Evolutionary conservation across 2,329 filamentous ascomycete genomes (phyloP).

Genomic region (Graphilbum ipis-grandicollis): DNA sequence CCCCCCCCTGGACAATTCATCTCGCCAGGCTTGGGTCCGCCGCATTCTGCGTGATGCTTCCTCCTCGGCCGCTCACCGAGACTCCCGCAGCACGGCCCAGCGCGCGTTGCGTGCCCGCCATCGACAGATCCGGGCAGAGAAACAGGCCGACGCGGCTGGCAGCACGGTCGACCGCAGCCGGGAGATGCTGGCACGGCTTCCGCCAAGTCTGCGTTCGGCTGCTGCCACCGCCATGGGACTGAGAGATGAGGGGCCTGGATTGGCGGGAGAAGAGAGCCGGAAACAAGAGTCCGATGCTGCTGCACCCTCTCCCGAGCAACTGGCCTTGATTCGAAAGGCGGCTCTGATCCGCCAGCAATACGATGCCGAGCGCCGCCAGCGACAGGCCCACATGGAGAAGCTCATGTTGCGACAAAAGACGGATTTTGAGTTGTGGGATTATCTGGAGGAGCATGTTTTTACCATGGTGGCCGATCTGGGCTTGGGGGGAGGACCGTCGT

Average conservation of each 20-base stretch:
- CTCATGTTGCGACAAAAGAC: constrained; percentile 36
- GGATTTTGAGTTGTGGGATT: constrained; percentile 48
- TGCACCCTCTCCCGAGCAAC: no score
- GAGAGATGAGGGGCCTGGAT: constrained; percentile 9
- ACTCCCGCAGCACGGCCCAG: no score
- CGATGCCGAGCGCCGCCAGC: constrained; percentile 2
- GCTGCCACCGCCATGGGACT: constrained; percentile 20
- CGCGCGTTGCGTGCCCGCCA: not conserved
- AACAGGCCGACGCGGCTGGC: not conserved
- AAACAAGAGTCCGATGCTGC: no score
- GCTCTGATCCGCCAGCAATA: no score
- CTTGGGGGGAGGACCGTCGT: not conserved
- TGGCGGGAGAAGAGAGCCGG: no score
- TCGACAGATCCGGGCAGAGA: constrained; percentile 1
- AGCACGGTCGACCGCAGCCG: not conserved
- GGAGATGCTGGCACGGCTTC: constrained; percentile 19
- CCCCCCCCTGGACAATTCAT: no score
- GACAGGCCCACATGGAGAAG: constrained; percentile 20
- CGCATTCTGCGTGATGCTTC: constrained; percentile 11
- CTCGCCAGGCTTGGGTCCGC: not conserved
- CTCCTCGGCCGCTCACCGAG: no score
- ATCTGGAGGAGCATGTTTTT: constrained; percentile 52
- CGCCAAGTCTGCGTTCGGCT: constrained; percentile 20
- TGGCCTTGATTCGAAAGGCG: no score
- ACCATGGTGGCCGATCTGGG: constrained; percentile 33